Evolutionary conservation across 306 rosid species (phyloP), one percentile per base, ranked within the genome.

Genomic region (Dryas alaskensis): DNA sequence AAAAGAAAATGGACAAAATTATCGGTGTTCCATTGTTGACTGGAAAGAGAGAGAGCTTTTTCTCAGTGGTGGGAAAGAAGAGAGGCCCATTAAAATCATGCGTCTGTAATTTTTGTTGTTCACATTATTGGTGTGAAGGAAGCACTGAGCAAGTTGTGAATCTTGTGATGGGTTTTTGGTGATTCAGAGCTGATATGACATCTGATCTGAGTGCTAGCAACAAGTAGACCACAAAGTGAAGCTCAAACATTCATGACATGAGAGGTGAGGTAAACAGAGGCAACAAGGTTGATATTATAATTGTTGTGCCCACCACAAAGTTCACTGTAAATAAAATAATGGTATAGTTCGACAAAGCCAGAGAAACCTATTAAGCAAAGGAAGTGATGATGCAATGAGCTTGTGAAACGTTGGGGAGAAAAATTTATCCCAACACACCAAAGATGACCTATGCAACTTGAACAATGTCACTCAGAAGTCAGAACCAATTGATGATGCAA

Each of bases 91-190:
- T 50, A 81, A 76, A 10, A 65, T 76, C 86, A 72, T 75, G 65
- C 65, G 59, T 70, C 13, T 74, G 60, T 69, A 48, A 60, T 67
- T 64, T 54, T 59, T 55, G 50, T 59, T 80, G 51, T 42, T 81
- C 81, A 73, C 82, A 74, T 81, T 73, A 83, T 81, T 83, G 81
- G 71, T 59, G 77, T 74, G 73, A 70, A 73, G 67, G 73, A 75
- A 50, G 52, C 25, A 69, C 75, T 25, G 6, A 76, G 50, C 71
- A 88, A 82, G 69, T 78, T 78, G 81, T 69, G 76, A 22, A 22
- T 22, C 22, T 22, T 22, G 81, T 72, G 73, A 85, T 60, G 70
- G 74, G 48, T 19, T 55, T 73, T 65, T 17, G 69, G 46, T 68
- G 77, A 51, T 78, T 81, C 76, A 67, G 25, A 79, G 52, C 27